A percentile compares a stretch with the other conserved stretches of the same genome.
phyloP scores from a whole-genome alignment of 2,329 filamentous ascomycete species.

The Fusarium sp. region DNA sequence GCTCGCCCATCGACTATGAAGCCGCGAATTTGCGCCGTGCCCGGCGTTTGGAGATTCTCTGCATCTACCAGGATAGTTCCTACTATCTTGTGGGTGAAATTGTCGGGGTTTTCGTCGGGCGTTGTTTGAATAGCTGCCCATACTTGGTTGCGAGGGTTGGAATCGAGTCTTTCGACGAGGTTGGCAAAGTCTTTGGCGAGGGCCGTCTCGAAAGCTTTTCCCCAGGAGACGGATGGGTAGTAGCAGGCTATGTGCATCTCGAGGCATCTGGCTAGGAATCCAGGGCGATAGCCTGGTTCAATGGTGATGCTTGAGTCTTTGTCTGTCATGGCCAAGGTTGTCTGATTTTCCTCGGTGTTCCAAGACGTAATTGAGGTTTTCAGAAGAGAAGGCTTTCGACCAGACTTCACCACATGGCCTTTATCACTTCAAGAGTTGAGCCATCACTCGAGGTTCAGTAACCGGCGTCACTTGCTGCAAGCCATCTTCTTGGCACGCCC shows the following conservation, averaged over 20 bases:
- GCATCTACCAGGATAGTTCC: conserved; percentile 24
- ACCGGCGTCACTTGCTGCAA: background rate
- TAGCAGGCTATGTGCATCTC: conserved; percentile 36
- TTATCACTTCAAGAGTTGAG: background rate
- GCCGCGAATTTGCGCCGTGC: conserved; percentile 25
- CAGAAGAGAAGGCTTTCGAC: background rate
- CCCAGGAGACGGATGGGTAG: conserved; percentile 27
- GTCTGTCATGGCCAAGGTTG: background rate
- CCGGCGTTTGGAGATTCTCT: background rate
- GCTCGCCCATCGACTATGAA: conserved; percentile 33
- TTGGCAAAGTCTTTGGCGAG: conserved; percentile 29
- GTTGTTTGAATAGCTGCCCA: conserved; percentile 19
- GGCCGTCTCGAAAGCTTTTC: conserved; percentile 19
- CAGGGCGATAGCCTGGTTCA: conserved; percentile 27
- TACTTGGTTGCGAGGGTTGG: conserved; percentile 25
- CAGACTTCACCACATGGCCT: too few species aligned
- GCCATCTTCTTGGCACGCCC: background rate
- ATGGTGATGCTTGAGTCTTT: conserved; percentile 1
- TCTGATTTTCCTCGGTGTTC: background rate
- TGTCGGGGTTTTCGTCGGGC: accelerated
- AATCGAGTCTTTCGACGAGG: conserved; percentile 22
- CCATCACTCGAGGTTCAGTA: background rate
- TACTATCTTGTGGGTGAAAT: conserved; percentile 20
- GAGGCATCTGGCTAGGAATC: conserved; percentile 25
- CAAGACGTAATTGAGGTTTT: background rate